These are phyloP conservation scores for Apium graveolens DNA, from an alignment of 129 eudicot species.

Conservation along the genomic window DNA sequence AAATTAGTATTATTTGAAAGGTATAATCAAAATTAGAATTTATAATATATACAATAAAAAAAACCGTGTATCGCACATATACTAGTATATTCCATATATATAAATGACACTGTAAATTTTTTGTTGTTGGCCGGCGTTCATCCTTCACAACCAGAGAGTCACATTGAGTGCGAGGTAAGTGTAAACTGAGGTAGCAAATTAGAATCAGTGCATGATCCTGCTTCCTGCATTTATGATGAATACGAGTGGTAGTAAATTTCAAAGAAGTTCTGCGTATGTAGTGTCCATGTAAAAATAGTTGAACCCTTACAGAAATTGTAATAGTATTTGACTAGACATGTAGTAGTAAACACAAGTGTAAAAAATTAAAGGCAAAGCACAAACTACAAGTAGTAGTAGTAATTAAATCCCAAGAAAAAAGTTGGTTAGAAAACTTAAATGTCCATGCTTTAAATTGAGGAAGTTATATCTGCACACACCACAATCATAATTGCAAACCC, in stretches of 20 bases:
- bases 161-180: background rate
- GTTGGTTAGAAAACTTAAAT: slow-evolving; percentile 14
- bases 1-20: too few relatives aligned
- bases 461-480: slow-evolving; percentile 11
- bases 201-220: background rate
- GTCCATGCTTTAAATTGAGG: slow-evolving; percentile 10
- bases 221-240: background rate
- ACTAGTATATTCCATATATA: too few relatives aligned
- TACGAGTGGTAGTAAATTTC: too few relatives aligned
- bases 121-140: background rate
- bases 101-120: too few relatives aligned
- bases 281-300: background rate
- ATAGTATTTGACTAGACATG: background rate
- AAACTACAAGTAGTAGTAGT: background rate
- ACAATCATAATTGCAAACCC: slow-evolving; percentile 6
- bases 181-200: background rate
- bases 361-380: slow-evolving; percentile 1
- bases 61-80: too few relatives aligned
- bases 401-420: slow-evolving; percentile 11
- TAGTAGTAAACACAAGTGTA: background rate
- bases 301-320: too few relatives aligned
- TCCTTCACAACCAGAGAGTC: background rate
- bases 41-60: too few relatives aligned
- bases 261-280: background rate
- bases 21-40: too few relatives aligned